phyloP scores from a whole-genome alignment of 257 asterid species.

The Apocynum venetum region DNA sequence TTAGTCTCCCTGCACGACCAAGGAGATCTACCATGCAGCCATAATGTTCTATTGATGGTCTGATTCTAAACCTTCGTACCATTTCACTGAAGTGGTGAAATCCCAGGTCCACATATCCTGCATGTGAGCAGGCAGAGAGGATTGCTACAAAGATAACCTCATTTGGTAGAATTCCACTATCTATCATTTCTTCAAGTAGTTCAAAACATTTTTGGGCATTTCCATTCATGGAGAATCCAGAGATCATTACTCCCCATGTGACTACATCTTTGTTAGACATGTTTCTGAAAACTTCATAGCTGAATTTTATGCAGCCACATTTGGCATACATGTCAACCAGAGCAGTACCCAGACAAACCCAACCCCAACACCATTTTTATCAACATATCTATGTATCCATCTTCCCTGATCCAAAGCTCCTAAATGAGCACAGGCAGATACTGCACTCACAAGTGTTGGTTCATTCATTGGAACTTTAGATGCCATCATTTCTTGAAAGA shows the following conservation, averaged over 20 bases:
- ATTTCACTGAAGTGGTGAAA: slow-evolving; percentile 23
- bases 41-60: slow-evolving; percentile 30
- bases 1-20: slow-evolving; percentile 23
- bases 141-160: slow-evolving; percentile 23
- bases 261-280: slow-evolving; percentile 26
- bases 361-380: not conserved
- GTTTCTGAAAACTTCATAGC: slow-evolving; percentile 21
- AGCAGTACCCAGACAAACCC: slow-evolving; percentile 21
- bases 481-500: slow-evolving; percentile 26
- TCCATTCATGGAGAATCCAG: slow-evolving; percentile 26
- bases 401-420: slow-evolving; percentile 35
- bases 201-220: slow-evolving; percentile 23
- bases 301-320: slow-evolving; percentile 27
- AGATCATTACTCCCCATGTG: slow-evolving; percentile 30
- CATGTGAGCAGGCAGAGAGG: slow-evolving; percentile 31
- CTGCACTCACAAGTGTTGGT: slow-evolving; percentile 26
- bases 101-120: slow-evolving; percentile 23
- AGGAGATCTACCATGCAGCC: slow-evolving; percentile 37
- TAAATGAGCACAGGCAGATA: slow-evolving; percentile 30
- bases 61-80: slow-evolving; percentile 19
- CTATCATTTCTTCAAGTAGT: slow-evolving; percentile 24
- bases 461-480: slow-evolving; percentile 17
- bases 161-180: slow-evolving; percentile 15
- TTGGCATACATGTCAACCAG: slow-evolving; percentile 32
- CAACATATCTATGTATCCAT: slow-evolving; percentile 28